Conservation (phyloP, 2,329 filamentous ascomycete species). For the Colletotrichum karsti region DNA sequence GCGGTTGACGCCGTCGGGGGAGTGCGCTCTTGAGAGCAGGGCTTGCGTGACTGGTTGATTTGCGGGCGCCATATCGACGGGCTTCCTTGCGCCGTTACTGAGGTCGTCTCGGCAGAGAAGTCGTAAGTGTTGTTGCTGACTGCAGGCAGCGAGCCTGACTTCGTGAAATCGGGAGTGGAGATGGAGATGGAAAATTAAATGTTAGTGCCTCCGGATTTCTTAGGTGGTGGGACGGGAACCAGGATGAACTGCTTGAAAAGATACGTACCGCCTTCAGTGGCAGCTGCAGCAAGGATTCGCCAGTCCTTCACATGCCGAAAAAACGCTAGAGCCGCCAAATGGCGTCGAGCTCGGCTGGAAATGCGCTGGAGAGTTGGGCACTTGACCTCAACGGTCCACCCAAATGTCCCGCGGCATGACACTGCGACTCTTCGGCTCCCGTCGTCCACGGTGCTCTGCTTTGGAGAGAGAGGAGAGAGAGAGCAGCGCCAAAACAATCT, state of each 20-base stretch:
- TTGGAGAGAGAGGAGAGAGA: no score
- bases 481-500: not conserved
- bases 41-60: conserved; percentile 59
- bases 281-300: conserved; percentile 12
- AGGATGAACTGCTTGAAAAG: not conserved
- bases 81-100: not conserved
- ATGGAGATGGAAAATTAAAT: conserved; percentile 27
- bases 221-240: not conserved
- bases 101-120: not conserved
- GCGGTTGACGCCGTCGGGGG: conserved; percentile 72
- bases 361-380: not conserved
- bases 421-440: conserved; percentile 6
- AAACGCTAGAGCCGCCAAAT: conserved; percentile 8
- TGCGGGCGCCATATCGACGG: conserved; percentile 41
- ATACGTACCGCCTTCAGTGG: not conserved
- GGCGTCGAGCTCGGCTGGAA: conserved; percentile 11
- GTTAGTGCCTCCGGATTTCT: conserved; percentile 29
- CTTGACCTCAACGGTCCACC: conserved; percentile 26
- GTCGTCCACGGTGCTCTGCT: not conserved
- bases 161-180: not conserved
- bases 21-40: conserved; percentile 82
- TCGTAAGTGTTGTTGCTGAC: not conserved
- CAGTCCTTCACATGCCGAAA: conserved; percentile 27
- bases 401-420: conserved; percentile 9
- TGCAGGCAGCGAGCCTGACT: not conserved